Percentiles rank a stretch among this genome's conserved stretches.
These are phyloP conservation scores for Epichloe coenophiala DNA, from an alignment of 2,329 filamentous ascomycete genomes.

Conservation along the genomic window DNA sequence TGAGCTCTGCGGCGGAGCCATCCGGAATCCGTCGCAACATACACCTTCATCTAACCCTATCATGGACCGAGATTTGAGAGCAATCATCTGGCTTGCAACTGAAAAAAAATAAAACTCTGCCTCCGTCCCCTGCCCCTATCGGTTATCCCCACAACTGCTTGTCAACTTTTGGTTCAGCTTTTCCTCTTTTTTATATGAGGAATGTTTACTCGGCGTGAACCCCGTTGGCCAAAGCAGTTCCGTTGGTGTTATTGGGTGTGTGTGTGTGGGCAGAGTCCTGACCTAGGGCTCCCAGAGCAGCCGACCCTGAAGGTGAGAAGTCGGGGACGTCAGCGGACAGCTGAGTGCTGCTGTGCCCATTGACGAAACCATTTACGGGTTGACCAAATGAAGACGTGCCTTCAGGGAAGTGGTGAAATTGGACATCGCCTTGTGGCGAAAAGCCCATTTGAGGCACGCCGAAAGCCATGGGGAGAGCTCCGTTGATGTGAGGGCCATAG, in stretches of 20 bases:
- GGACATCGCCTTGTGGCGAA: conserved; percentile 13
- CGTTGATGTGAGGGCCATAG: conserved; percentile 18
- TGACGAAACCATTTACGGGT: conserved; percentile 18
- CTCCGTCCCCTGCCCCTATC: not conserved
- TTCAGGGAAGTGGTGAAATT: conserved; percentile 20
- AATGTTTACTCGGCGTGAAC: conserved; percentile 4
- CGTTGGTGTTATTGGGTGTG: conserved; percentile 4
- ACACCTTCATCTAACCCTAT: not conserved
- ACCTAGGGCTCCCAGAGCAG: not conserved
- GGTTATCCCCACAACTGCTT: not conserved
- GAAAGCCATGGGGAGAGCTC: conserved; percentile 19
- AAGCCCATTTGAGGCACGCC: conserved; percentile 17
- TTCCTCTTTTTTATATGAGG: not conserved
- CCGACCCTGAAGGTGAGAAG: conserved; percentile 21
- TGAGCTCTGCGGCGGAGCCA: not conserved
- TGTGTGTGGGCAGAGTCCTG: not conserved
- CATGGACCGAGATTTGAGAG: not conserved
- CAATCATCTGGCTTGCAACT: not conserved
- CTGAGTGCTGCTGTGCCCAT: conserved; percentile 17
- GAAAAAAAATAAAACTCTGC: not conserved
- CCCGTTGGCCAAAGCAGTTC: conserved; percentile 3
- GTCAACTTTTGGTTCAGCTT: not conserved
- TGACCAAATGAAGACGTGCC: conserved; percentile 21
- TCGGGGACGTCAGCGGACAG: conserved; percentile 26
- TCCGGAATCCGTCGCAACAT: not conserved